phyloP scores from a whole-genome alignment of 2,329 filamentous ascomycete genomes.

The Fusarium lateritium region DNA sequence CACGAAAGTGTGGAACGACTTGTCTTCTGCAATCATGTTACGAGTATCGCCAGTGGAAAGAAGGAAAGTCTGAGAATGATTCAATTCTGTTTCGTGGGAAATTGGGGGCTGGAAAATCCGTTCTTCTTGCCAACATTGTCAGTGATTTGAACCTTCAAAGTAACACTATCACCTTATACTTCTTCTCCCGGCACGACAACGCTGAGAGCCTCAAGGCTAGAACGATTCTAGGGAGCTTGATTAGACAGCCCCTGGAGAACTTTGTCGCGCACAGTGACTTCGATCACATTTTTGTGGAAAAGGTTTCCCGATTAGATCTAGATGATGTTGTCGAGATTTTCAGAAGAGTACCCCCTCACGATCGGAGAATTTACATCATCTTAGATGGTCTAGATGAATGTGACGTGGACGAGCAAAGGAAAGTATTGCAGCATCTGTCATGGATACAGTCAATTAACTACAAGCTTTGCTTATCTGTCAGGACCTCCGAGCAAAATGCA shows the following conservation, averaged over 20 bases:
- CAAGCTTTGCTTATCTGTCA: slow-evolving; percentile 4
- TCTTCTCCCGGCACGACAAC: slow-evolving; percentile 54
- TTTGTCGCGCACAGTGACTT: fast-evolving
- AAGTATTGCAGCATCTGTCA: neutral
- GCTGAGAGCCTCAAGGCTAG: slow-evolving; percentile 48
- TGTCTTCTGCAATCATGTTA: slow-evolving; percentile 19
- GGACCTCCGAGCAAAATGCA: fast-evolving
- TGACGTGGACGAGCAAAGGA: neutral
- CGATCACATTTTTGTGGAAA: neutral
- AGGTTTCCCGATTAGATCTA: neutral
- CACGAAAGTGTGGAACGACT: slow-evolving; percentile 57
- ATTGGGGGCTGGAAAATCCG: slow-evolving; percentile 62
- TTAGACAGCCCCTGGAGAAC: slow-evolving; percentile 52
- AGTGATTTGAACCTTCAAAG: slow-evolving; percentile 53
- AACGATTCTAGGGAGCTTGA: slow-evolving; percentile 53
- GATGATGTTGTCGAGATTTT: slow-evolving; percentile 3
- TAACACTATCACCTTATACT: slow-evolving; percentile 34
- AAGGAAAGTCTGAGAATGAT: neutral
- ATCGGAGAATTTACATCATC: slow-evolving; percentile 4
- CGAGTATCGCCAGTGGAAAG: slow-evolving; percentile 43
- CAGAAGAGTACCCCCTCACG: neutral
- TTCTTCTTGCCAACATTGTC: slow-evolving; percentile 61
- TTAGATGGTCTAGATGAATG: slow-evolving; percentile 45
- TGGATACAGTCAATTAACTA: neutral
- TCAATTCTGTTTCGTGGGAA: slow-evolving; percentile 58